Evolutionary conservation across 257 asterid genomes (phyloP).

Genomic region (Nemophila menziesii): DNA sequence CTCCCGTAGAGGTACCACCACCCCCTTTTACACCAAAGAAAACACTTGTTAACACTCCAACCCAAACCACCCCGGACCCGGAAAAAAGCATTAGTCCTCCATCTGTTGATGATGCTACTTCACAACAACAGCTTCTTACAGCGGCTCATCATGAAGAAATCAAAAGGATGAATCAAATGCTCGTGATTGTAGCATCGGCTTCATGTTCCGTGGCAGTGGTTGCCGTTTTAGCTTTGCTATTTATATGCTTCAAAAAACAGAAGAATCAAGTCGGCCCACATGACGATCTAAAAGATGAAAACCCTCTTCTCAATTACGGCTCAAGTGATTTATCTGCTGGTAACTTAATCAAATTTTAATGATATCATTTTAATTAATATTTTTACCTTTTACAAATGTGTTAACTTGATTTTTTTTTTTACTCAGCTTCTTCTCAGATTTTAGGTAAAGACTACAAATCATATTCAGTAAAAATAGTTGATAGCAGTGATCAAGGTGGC

Average conservation of each 20-base stretch:
- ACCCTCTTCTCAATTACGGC: conserved; percentile 48
- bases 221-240: conserved; percentile 28
- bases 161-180: conserved; percentile 7
- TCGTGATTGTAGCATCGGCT: conserved; percentile 27
- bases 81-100: conserved; percentile 6
- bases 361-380: conserved; percentile 1
- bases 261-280: conserved; percentile 24
- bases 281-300: conserved; percentile 47
- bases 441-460: conserved; percentile 18
- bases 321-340: conserved; percentile 44
- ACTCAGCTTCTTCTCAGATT: conserved; percentile 39
- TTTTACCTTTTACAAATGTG: conserved; percentile 13
- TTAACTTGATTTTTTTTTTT: background rate
- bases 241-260: conserved; percentile 27
- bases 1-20: too few species aligned
- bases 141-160: conserved; percentile 13
- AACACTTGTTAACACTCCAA: conserved; percentile 19
- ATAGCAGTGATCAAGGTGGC: conserved; percentile 13
- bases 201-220: conserved; percentile 36
- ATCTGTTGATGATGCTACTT: conserved; percentile 2
- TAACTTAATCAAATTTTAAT: conserved; percentile 12
- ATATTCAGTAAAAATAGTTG: conserved; percentile 19
- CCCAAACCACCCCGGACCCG: conserved; percentile 5
- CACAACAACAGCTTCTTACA: conserved; percentile 10
- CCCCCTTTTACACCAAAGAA: conserved; percentile 19